Conservation (phyloP, 1,284 basidiomycete genomes). For the Marasmius oreades region DNA sequence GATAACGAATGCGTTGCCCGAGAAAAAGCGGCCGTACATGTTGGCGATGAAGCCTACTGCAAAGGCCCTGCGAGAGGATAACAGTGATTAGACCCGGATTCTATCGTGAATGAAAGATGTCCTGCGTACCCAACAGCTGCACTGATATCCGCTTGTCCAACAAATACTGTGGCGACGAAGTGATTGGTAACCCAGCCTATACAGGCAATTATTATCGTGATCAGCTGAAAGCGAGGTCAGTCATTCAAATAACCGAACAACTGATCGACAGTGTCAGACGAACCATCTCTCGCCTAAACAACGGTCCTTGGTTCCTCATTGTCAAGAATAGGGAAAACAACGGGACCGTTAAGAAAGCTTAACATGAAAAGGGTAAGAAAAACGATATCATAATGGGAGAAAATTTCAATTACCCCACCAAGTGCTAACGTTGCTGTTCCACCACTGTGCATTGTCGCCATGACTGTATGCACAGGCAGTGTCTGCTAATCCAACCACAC, state of each 20-base stretch:
- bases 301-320: conserved; percentile 74
- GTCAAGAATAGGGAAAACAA: conserved; percentile 74
- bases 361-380: background rate
- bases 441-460: conserved; percentile 54
- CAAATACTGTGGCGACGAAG: conserved; percentile 65
- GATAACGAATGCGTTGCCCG: conserved; percentile 76
- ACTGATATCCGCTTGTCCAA: conserved; percentile 69
- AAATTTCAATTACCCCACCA: conserved; percentile 56
- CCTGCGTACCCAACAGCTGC: conserved; percentile 59
- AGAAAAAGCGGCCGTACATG: conserved; percentile 78
- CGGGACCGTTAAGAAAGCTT: conserved; percentile 81
- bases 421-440: conserved; percentile 48
- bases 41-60: conserved; percentile 83
- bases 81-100: background rate
- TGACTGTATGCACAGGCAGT: conserved; percentile 58
- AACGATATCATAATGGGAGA: too few relatives aligned
- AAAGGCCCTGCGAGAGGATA: conserved; percentile 53
- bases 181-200: conserved; percentile 81
- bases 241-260: background rate
- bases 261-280: conserved; percentile 17
- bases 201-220: conserved; percentile 66
- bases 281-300: conserved; percentile 69
- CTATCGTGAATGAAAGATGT: conserved; percentile 3
- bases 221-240: conserved; percentile 35
- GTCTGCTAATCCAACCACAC: conserved; percentile 53